Percentiles rank a stretch among this genome's conserved stretches.
Conservation (phyloP, 1,139 yeast genomes). For the Zygosaccharomyces sapae region DNA sequence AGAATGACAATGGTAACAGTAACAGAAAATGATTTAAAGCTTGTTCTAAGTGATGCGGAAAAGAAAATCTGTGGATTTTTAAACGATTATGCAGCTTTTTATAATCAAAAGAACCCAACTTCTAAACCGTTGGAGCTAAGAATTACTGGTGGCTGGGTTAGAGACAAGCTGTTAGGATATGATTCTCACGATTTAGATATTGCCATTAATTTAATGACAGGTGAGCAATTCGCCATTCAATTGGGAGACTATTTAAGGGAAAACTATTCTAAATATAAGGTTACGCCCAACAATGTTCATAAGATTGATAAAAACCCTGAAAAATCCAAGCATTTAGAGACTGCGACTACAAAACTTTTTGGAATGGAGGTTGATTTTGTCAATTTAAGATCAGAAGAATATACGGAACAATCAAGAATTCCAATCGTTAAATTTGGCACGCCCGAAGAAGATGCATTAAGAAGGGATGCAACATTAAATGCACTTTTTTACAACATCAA, state of each 20-base stretch:
- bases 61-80: slow-evolving; percentile 28
- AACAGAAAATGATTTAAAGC: slow-evolving; percentile 7
- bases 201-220: slow-evolving; percentile 78
- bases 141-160: slow-evolving; percentile 98
- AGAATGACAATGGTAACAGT: slow-evolving; percentile 6
- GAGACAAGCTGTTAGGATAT: slow-evolving; percentile 82
- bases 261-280: slow-evolving; percentile 41
- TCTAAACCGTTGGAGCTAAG: slow-evolving; percentile 50
- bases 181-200: slow-evolving; percentile 86
- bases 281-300: slow-evolving; percentile 53
- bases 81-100: slow-evolving; percentile 28
- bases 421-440: slow-evolving; percentile 79
- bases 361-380: slow-evolving; percentile 89
- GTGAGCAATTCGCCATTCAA: slow-evolving; percentile 75
- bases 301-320: slow-evolving; percentile 90
- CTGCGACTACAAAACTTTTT: slow-evolving; percentile 84
- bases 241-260: slow-evolving; percentile 51
- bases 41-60: slow-evolving; percentile 24
- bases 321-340: slow-evolving; percentile 90
- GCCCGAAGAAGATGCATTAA: slow-evolving; percentile 81
- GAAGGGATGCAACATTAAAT: slow-evolving; percentile 92
- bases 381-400: slow-evolving; percentile 80
- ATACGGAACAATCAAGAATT: slow-evolving; percentile 75
- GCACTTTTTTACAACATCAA: slow-evolving; percentile 83
- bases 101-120: slow-evolving; percentile 17